phyloP scores from a whole-genome alignment of 176 grass and related monocot species.

The Canna indica region DNA sequence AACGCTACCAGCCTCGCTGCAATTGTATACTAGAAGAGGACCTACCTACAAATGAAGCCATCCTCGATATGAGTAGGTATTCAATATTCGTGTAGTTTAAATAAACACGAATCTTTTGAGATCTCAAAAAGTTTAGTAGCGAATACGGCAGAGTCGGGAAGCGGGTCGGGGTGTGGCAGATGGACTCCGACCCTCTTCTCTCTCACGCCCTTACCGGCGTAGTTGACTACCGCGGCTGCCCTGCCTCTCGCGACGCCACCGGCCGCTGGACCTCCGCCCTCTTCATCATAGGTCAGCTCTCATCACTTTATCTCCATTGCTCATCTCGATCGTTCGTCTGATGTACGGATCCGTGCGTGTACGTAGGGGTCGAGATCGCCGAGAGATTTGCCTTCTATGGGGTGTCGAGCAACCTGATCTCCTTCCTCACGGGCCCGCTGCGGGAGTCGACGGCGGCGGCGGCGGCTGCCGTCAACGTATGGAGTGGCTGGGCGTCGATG shows the following conservation, averaged over 20 bases:
- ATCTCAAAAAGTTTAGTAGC: no score
- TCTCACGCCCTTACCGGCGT: constrained; percentile 32
- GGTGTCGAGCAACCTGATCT: constrained; percentile 49
- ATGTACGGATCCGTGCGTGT: not conserved
- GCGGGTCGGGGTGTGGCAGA: not conserved
- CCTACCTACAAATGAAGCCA: no score
- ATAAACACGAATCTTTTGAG: no score
- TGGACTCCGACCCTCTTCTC: not conserved
- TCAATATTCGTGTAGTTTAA: no score
- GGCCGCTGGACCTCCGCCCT: constrained; percentile 66
- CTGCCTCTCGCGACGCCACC: constrained; percentile 34
- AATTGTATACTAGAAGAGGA: no score
- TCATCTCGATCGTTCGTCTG: not conserved
- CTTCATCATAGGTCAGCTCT: constrained; percentile 56
- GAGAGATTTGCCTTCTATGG: constrained; percentile 56
- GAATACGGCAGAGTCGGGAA: not conserved
- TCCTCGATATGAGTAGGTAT: no score
- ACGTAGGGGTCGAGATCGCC: constrained; percentile 54
- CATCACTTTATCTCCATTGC: no score
- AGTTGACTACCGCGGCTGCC: constrained; percentile 38
- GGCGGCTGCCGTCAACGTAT: constrained; percentile 34
- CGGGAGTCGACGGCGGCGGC: constrained; percentile 32
- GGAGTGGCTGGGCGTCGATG: constrained; percentile 32
- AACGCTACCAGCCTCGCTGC: no score
- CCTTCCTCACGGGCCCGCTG: constrained; percentile 61